Evolutionary conservation across 768 basidiomycete species (phyloP).

Genomic region (Lactarius tabidus): DNA sequence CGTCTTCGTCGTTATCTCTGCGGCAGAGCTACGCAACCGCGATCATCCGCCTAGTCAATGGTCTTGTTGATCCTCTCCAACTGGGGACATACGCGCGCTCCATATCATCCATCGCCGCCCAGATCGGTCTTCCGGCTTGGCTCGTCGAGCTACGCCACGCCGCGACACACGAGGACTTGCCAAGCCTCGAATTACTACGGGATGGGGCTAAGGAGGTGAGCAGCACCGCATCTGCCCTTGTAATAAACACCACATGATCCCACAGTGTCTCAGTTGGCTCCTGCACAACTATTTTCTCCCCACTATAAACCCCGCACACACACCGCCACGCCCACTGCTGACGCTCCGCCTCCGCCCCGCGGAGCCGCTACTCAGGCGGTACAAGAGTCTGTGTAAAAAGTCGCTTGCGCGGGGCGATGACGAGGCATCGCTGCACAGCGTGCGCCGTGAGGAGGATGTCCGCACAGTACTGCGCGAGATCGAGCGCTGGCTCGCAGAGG

Average conservation of each 20-base stretch:
- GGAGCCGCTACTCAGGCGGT: slow-evolving; percentile 62
- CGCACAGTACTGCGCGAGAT: slow-evolving; percentile 51
- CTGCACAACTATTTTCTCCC: slow-evolving; percentile 82
- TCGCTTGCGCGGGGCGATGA: slow-evolving; percentile 52
- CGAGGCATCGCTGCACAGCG: slow-evolving; percentile 56
- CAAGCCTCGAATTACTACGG: slow-evolving; percentile 72
- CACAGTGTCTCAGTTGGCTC: slow-evolving; percentile 78
- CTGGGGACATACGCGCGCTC: slow-evolving; percentile 85
- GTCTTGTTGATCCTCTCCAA: slow-evolving; percentile 92
- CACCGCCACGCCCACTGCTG: slow-evolving; percentile 29
- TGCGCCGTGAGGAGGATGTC: slow-evolving; percentile 49
- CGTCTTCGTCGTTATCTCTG: slow-evolving; percentile 44
- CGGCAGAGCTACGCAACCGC: slow-evolving; percentile 79
- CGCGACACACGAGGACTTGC: slow-evolving; percentile 93
- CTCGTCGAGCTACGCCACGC: slow-evolving; percentile 92
- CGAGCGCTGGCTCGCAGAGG: slow-evolving; percentile 78
- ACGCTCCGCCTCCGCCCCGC: slow-evolving; percentile 47
- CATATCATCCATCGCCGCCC: slow-evolving; percentile 81
- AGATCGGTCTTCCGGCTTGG: slow-evolving; percentile 83
- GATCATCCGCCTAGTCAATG: slow-evolving; percentile 87
- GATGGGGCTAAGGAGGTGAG: slow-evolving; percentile 70
- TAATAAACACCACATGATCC: background rate
- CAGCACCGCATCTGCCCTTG: background rate
- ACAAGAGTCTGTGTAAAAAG: slow-evolving; percentile 73
- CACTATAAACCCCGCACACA: slow-evolving; percentile 50